Percentiles rank a stretch among this genome's conserved stretches.
Conservation (phyloP, 75 land plant genomes). For the Picea glauca region DNA sequence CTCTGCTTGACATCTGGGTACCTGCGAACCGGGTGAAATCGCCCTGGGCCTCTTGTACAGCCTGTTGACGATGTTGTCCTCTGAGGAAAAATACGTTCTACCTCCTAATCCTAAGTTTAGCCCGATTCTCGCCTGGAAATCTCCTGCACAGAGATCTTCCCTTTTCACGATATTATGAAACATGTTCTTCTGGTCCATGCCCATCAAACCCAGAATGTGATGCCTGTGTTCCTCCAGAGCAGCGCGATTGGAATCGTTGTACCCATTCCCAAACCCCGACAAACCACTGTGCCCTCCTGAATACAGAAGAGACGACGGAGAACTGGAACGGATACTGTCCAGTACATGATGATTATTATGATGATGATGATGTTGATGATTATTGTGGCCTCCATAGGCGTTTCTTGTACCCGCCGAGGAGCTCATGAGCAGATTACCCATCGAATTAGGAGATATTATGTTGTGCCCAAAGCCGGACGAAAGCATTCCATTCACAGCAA, state of each 20-base stretch:
- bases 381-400: not conserved
- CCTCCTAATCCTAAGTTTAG: constrained; percentile 11
- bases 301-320: not conserved
- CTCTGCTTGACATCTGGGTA: constrained; percentile 47
- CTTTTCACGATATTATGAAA: constrained; percentile 2
- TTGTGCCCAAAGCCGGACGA: constrained; percentile 2
- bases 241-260: not conserved
- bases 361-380: not conserved
- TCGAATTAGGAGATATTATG: not conserved
- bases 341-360: constrained; percentile 1
- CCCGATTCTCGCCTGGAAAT: constrained; percentile 11
- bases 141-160: constrained; percentile 7
- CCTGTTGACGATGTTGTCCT: constrained; percentile 6
- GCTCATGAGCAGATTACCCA: too few relatives aligned
- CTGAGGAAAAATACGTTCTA: constrained; percentile 6
- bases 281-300: not conserved
- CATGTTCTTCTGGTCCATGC: constrained; percentile 5
- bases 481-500: constrained; percentile 12
- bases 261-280: not conserved
- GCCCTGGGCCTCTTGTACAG: constrained; percentile 12
- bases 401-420: not conserved
- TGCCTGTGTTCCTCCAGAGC: constrained; percentile 8
- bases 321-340: not conserved
- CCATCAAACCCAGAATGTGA: constrained; percentile 8
- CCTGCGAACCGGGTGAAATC: not conserved